A percentile compares a stretch with the other conserved stretches of the same genome.
Evolutionary conservation across 495 filamentous ascomycete species (phyloP).

Genomic region (Sabuloglossum arenarium): DNA sequence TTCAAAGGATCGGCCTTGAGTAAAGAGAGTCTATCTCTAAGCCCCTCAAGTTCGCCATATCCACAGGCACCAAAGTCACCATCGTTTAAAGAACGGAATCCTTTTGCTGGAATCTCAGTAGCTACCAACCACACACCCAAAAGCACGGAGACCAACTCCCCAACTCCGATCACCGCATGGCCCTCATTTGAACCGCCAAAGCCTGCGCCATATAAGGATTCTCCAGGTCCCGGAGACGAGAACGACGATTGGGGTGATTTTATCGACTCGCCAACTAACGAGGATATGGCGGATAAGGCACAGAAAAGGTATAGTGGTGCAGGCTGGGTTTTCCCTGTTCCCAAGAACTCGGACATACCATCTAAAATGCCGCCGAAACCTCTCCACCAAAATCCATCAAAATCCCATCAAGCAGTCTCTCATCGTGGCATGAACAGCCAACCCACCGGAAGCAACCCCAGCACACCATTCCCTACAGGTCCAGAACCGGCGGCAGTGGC

Average conservation of each 20-base stretch:
- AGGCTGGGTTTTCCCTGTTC: background rate
- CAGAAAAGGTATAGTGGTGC: background rate
- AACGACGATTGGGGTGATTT: constrained; percentile 41
- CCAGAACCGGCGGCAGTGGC: constrained; percentile 1
- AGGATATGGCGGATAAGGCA: constrained; percentile 2
- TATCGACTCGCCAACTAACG: constrained; percentile 16
- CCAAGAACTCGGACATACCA: background rate
- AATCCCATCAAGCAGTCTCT: background rate
- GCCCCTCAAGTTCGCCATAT: constrained; percentile 11
- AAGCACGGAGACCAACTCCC: constrained; percentile 14
- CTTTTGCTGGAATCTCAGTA: constrained; percentile 23
- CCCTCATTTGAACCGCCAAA: constrained; percentile 14
- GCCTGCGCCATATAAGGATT: constrained; percentile 8
- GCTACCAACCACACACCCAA: constrained; percentile 18
- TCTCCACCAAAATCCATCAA: constrained; percentile 10
- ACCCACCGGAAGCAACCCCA: constrained; percentile 8
- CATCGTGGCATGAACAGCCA: background rate
- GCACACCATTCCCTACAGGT: background rate
- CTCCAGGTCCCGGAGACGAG: constrained; percentile 8
- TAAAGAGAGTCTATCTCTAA: background rate
- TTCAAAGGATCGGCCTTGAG: background rate
- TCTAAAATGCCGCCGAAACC: constrained; percentile 18
- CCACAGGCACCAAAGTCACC: constrained; percentile 28
- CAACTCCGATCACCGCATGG: constrained; percentile 27
- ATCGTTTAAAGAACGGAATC: constrained; percentile 28